Conservation (phyloP, 2,329 filamentous ascomycete species). For the Alternaria brassicae region DNA sequence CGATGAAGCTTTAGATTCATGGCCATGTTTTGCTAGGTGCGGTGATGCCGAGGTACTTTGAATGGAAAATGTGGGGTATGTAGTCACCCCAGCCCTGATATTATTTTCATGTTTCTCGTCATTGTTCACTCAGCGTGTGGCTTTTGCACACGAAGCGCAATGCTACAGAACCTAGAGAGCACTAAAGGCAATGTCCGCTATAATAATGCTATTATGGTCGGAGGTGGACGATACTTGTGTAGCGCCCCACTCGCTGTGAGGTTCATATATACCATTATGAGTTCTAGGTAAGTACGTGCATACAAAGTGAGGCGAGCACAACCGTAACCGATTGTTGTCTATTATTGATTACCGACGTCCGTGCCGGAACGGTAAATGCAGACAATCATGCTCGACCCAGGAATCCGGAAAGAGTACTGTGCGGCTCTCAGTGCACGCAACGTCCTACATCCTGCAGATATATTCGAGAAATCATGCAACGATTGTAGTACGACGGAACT, state of each 20-base stretch:
- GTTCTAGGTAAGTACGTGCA: background rate
- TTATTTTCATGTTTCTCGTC: background rate
- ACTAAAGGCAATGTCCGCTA: background rate
- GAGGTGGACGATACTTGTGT: background rate
- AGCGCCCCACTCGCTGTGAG: background rate
- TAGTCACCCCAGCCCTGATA: background rate
- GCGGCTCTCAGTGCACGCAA: background rate
- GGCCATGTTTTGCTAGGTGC: background rate
- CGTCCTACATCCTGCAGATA: background rate
- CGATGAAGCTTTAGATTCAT: background rate
- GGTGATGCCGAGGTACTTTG: constrained; percentile 1
- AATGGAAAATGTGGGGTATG: constrained; percentile 1
- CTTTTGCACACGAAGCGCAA: background rate
- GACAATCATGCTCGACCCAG: background rate
- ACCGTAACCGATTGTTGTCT: background rate
- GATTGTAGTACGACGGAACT: background rate
- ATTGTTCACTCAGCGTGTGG: background rate
- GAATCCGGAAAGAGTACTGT: background rate
- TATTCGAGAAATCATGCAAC: background rate
- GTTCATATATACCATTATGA: background rate
- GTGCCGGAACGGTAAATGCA: constrained; percentile 22
- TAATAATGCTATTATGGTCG: background rate
- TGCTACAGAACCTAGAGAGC: background rate
- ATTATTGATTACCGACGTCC: constrained; percentile 21
- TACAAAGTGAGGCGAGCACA: constrained; percentile 6